A percentile compares a stretch with the other conserved stretches of the same genome.
Evolutionary conservation across 768 basidiomycete species (phyloP).

Genomic region (Calocera viscosa): DNA sequence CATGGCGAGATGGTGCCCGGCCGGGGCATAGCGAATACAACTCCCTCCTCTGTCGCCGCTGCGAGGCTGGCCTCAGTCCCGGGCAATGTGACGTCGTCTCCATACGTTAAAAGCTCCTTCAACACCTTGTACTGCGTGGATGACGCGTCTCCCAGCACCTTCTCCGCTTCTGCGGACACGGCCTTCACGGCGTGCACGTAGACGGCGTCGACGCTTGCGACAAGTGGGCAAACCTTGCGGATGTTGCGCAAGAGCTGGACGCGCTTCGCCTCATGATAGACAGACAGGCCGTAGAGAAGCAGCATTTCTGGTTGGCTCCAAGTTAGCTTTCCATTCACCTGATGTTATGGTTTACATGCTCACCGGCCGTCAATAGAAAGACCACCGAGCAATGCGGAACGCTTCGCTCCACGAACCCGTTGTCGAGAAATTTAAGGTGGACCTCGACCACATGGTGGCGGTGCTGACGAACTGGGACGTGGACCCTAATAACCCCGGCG

Average conservation of each 20-base stretch:
- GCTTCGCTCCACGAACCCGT: not conserved
- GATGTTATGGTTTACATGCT: not conserved
- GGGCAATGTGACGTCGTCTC: conserved; percentile 52
- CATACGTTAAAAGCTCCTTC: conserved; percentile 67
- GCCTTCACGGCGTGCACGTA: conserved; percentile 78
- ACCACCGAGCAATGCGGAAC: not conserved
- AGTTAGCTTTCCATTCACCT: not conserved
- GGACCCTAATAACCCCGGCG: not conserved
- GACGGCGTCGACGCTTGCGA: conserved; percentile 65
- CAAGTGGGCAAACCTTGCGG: conserved; percentile 37
- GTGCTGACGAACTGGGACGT: not conserved
- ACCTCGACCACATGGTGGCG: not conserved
- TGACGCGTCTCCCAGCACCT: conserved; percentile 33
- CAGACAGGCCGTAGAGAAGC: conserved; percentile 62
- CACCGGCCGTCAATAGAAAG: not conserved
- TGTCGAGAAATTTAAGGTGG: not conserved
- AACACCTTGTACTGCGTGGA: conserved; percentile 45
- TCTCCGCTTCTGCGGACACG: conserved; percentile 34
- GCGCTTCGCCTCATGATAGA: conserved; percentile 58
- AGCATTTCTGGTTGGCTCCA: conserved; percentile 42
- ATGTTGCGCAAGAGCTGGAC: conserved; percentile 50
- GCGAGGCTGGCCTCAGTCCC: conserved; percentile 32
- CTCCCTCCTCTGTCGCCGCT: conserved; percentile 28
- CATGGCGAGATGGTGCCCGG: conserved; percentile 92
- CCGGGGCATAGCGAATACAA: conserved; percentile 67